These are phyloP conservation scores for Mortierella claussenii DNA, from an alignment of 192 early-diverging fungal species.

Conservation along the genomic window DNA sequence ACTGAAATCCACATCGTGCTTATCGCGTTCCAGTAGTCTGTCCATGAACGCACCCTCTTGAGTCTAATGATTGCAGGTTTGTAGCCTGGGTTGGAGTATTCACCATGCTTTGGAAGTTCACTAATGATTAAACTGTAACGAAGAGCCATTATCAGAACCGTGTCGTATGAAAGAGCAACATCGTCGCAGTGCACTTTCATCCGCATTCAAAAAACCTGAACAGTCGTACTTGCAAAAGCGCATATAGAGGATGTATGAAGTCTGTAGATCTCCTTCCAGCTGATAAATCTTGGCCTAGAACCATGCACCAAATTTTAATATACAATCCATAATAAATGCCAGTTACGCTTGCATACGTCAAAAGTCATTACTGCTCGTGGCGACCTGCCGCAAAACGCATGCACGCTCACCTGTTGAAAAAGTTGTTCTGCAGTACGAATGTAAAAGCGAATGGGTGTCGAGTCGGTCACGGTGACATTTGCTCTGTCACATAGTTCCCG, in stretches of 20 bases:
- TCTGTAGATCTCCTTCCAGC: slow-evolving; percentile 72
- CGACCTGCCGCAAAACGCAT: too few species aligned
- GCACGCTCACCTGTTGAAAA: slow-evolving; percentile 52
- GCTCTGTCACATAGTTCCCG: slow-evolving; percentile 50
- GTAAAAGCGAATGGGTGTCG: slow-evolving; percentile 57
- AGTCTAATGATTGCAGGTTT: slow-evolving; percentile 33
- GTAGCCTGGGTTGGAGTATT: slow-evolving; percentile 60
- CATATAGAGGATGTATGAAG: slow-evolving; percentile 78
- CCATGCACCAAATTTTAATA: too few species aligned
- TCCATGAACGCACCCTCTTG: too few species aligned
- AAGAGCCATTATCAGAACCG: too few species aligned
- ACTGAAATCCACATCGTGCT: not conserved
- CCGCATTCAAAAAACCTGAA: not conserved
- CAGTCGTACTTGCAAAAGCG: slow-evolving; percentile 66
- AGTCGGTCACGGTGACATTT: slow-evolving; percentile 29
- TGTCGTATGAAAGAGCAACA: too few species aligned
- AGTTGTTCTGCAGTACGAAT: slow-evolving; percentile 58
- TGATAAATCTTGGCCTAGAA: slow-evolving; percentile 62
- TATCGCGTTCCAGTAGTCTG: not conserved
- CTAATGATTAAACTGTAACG: slow-evolving; percentile 65
- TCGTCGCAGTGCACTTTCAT: too few species aligned
- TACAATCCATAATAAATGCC: too few species aligned
- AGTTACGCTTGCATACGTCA: too few species aligned
- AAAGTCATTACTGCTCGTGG: too few species aligned
- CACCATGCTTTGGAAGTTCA: slow-evolving; percentile 67